These are phyloP conservation scores for Neonectria sp. DNA, from an alignment of 2,329 filamentous ascomycete genomes.

Conservation along the genomic window DNA sequence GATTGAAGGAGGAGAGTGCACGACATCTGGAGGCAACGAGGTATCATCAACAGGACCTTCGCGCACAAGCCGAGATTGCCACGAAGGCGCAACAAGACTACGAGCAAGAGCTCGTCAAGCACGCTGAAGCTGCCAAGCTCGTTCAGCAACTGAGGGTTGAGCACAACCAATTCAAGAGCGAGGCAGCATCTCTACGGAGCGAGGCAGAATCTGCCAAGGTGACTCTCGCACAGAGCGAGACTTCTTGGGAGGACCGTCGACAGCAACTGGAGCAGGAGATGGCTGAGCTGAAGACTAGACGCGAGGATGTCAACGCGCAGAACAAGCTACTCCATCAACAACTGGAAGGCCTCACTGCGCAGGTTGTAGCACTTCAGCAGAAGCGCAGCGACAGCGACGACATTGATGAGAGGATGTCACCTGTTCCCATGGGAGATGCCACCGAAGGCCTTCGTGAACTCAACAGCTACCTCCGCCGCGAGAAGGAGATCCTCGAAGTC, in stretches of 20 bases:
- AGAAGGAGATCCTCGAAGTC: conserved; percentile 99
- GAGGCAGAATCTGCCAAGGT: conserved; percentile 90
- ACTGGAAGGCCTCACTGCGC: conserved; percentile 84
- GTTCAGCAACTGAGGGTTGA: conserved; percentile 85
- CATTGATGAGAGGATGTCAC: conserved; percentile 67
- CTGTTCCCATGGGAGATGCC: conserved; percentile 69
- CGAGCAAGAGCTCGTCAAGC: conserved; percentile 93
- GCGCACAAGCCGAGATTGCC: conserved; percentile 93
- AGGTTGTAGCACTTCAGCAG: conserved; percentile 86
- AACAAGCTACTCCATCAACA: conserved; percentile 93
- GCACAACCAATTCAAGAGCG: conserved; percentile 85
- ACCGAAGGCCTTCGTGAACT: conserved; percentile 89
- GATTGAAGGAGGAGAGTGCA: conserved; percentile 88
- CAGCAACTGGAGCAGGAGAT: conserved; percentile 89
- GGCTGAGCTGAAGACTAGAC: conserved; percentile 80
- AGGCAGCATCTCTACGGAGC: conserved; percentile 80
- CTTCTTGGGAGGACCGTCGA: conserved; percentile 88
- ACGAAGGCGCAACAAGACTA: conserved; percentile 95
- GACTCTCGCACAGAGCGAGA: conserved; percentile 83
- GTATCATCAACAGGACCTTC: conserved; percentile 91
- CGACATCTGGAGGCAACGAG: conserved; percentile 84
- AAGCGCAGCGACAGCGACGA: conserved; percentile 72
- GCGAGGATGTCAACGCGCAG: conserved; percentile 88
- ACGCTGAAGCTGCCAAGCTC: conserved; percentile 92
- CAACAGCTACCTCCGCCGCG: conserved; percentile 90